Evolutionary conservation across 192 early-diverging fungal species (phyloP), one percentile per base, ranked within the genome.

Genomic region (Phycomyces nitens): DNA sequence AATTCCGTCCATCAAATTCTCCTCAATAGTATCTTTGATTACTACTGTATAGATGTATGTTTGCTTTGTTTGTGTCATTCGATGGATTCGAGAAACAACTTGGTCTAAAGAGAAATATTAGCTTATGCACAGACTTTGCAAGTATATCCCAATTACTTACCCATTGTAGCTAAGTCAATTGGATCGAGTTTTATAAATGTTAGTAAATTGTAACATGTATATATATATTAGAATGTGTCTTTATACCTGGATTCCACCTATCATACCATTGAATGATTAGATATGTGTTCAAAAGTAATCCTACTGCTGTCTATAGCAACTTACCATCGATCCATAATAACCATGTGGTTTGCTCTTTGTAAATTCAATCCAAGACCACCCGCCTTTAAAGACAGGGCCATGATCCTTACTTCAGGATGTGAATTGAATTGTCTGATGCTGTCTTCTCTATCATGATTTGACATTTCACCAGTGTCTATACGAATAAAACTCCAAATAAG

Each of bases 371-470:
- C 66, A 38, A 61, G 58, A 18, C 66, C 66, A 61, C 66, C 66
- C 14, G 66, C 66, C 24, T 68, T 68, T 23, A 68, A 39, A 18
- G 66, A 61, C 26, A 68, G 50, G 0, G 60, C 5, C 12, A 68
- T 34, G 3, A 68, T 52, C 26, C 58, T 29, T 22, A 20, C 18
- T 20, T 49, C 11, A 49, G 21, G 10, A 10, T 66, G 42, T 87
- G 89, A 56, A 88, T 90, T 60, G 87, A 89, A n/a, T 69, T 89
- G 15, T 90, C 85, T 65, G 74, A 90, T 53, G 83, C 85, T 4
- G 84, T 84, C 66, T 90, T 83, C 69, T 80, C 80, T 54, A 84
- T 86, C 5, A 78, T 87, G 21, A 86, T 86, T 16, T 12, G 56
- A 39, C 49, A 66, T 58, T 34, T 55, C 56, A 40, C 64, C 64